These are phyloP conservation scores for Cucurbita ficifolia DNA, from an alignment of 306 rosid genomes.

Conservation along the genomic window DNA sequence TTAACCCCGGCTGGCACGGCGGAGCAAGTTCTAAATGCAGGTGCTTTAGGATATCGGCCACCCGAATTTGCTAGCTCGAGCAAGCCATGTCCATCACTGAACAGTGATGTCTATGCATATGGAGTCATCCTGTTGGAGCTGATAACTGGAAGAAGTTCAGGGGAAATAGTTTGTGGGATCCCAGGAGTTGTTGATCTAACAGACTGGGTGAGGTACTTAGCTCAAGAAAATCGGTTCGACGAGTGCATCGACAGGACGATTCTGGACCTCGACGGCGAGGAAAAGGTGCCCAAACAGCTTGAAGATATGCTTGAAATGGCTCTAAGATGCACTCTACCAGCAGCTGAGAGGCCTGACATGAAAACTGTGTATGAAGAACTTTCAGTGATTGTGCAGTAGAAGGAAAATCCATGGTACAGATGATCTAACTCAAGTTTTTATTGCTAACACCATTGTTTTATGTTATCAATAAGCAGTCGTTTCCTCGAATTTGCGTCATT, in stretches of 20 bases:
- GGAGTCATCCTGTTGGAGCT: slow-evolving; percentile 73
- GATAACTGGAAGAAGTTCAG: slow-evolving; percentile 46
- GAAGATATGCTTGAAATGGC: slow-evolving; percentile 52
- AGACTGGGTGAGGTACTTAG: slow-evolving; percentile 55
- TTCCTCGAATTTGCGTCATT: background rate
- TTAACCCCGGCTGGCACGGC: slow-evolving; percentile 54
- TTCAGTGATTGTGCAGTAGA: slow-evolving; percentile 25
- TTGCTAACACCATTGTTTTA: slow-evolving; percentile 16
- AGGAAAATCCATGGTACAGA: slow-evolving; percentile 3
- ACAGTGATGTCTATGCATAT: slow-evolving; percentile 67
- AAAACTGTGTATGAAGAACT: slow-evolving; percentile 49
- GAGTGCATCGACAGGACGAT: slow-evolving; percentile 53
- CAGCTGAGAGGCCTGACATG: slow-evolving; percentile 70
- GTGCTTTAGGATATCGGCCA: slow-evolving; percentile 60
- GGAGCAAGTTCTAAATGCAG: slow-evolving; percentile 67
- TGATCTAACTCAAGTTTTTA: slow-evolving; percentile 13
- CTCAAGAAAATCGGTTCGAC: slow-evolving; percentile 24
- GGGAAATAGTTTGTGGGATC: slow-evolving; percentile 46
- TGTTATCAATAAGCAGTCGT: background rate
- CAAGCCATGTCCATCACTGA: slow-evolving; percentile 61
- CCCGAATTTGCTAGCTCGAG: slow-evolving; percentile 62
- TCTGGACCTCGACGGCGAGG: slow-evolving; percentile 15
- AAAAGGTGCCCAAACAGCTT: slow-evolving; percentile 13
- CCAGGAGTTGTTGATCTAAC: slow-evolving; percentile 42
- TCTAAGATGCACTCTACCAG: slow-evolving; percentile 55